Evolutionary conservation across 306 rosid genomes (phyloP).

Genomic region (Rubus parviflorus): DNA sequence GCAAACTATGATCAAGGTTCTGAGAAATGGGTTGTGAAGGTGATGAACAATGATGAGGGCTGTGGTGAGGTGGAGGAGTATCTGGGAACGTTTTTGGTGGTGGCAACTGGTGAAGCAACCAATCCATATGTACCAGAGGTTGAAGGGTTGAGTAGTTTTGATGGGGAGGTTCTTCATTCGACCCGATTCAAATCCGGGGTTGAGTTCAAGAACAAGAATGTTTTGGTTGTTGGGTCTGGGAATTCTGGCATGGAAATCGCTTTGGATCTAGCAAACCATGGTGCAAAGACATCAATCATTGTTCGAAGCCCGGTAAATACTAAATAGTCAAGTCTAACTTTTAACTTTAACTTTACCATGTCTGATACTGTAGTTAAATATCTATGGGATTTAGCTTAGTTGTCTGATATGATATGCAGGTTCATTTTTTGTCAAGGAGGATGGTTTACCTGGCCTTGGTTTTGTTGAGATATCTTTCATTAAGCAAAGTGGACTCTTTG

Average conservation of each 20-base stretch:
- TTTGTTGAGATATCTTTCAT: slow-evolving; percentile 46
- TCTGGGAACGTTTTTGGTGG: slow-evolving; percentile 45
- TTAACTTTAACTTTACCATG: not conserved
- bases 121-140: slow-evolving; percentile 52
- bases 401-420: slow-evolving; percentile 29
- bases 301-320: slow-evolving; percentile 65
- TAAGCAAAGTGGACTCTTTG: slow-evolving; percentile 48
- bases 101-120: slow-evolving; percentile 60
- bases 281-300: slow-evolving; percentile 56
- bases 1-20: slow-evolving; percentile 33
- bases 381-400: not conserved
- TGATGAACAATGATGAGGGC: slow-evolving; percentile 13
- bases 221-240: slow-evolving; percentile 77
- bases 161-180: slow-evolving; percentile 61
- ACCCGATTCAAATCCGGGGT: slow-evolving; percentile 46
- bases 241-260: slow-evolving; percentile 83
- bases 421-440: slow-evolving; percentile 54
- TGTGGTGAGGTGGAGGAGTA: slow-evolving; percentile 43
- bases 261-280: slow-evolving; percentile 47
- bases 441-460: slow-evolving; percentile 43
- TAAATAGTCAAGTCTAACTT: not conserved
- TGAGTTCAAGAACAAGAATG: slow-evolving; percentile 39
- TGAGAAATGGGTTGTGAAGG: slow-evolving; percentile 48
- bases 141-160: slow-evolving; percentile 44
- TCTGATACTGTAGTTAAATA: not conserved